These are phyloP conservation scores for Epichloe uncinata DNA, from an alignment of 2,329 filamentous ascomycete genomes.

Conservation along the genomic window DNA sequence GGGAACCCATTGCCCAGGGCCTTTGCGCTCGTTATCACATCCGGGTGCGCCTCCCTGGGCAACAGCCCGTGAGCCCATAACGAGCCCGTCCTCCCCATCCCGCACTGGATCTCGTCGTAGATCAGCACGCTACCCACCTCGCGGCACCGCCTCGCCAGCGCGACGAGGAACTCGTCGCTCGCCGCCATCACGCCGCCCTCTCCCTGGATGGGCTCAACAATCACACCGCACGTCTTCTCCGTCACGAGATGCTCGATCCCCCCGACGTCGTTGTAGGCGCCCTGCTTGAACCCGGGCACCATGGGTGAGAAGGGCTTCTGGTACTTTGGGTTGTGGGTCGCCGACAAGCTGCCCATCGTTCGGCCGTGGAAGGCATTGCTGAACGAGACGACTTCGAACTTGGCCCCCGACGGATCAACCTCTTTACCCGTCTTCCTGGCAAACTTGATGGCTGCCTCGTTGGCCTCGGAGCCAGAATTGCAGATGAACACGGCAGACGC, in stretches of 20 bases:
- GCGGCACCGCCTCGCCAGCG: slow-evolving; percentile 72
- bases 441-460: slow-evolving; percentile 96
- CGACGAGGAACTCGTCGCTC: slow-evolving; percentile 66
- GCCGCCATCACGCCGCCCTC: slow-evolving; percentile 87
- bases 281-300: slow-evolving; percentile 85
- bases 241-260: slow-evolving; percentile 64
- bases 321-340: slow-evolving; percentile 96
- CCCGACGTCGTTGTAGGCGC: slow-evolving; percentile 68
- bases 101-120: slow-evolving; percentile 96
- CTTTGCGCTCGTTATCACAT: slow-evolving; percentile 89
- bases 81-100: slow-evolving; percentile 70
- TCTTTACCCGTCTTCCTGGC: slow-evolving; percentile 80
- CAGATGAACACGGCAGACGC: slow-evolving; percentile 77
- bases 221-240: slow-evolving; percentile 79
- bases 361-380: slow-evolving; percentile 87
- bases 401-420: slow-evolving; percentile 54
- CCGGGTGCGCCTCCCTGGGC: slow-evolving; percentile 73
- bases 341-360: slow-evolving; percentile 90
- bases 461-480: slow-evolving; percentile 94
- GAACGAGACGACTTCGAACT: slow-evolving; percentile 83
- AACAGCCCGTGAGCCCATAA: slow-evolving; percentile 80
- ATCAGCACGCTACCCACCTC: slow-evolving; percentile 82
- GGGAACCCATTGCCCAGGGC: slow-evolving; percentile 94
- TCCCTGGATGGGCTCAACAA: slow-evolving; percentile 94
- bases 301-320: slow-evolving; percentile 91